Conservation (phyloP, 164 flowering plant genomes). For the Macadamia integrifolia region DNA sequence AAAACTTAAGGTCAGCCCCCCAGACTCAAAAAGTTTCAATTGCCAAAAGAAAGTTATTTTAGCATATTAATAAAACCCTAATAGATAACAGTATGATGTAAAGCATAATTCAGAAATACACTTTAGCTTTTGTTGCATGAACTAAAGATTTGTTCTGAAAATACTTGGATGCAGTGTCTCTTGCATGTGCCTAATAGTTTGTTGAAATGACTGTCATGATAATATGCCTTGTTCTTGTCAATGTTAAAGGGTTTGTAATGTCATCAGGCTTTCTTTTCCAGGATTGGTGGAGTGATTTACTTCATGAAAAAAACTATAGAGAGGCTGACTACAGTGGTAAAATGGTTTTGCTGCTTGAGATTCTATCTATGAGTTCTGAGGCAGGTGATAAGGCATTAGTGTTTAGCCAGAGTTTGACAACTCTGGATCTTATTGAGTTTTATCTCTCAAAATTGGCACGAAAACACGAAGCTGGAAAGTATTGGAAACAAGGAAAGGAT, state of each 20-base stretch:
- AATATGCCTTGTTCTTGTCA: no score
- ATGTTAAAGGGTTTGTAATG: not conserved
- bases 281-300: constrained; percentile 94
- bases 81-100: no score
- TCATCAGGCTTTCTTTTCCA: constrained; percentile 18
- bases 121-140: no score
- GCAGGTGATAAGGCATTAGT: constrained; percentile 86
- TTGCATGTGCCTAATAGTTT: not conserved
- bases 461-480: constrained; percentile 53
- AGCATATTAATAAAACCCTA: no score
- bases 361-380: constrained; percentile 64
- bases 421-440: constrained; percentile 86
- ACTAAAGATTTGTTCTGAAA: not conserved
- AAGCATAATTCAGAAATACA: no score
- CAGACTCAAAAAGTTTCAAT: no score
- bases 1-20: no score
- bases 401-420: constrained; percentile 87
- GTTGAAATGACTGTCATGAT: no score
- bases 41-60: no score
- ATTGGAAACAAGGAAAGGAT: constrained; percentile 87
- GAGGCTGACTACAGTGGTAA: constrained; percentile 85
- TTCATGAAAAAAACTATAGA: constrained; percentile 46
- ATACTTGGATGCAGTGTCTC: not conserved
- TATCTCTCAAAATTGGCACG: constrained; percentile 75
- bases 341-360: constrained; percentile 90